Conservation (phyloP, 2,329 filamentous ascomycete species). For the Elsinoe ampelina region DNA sequence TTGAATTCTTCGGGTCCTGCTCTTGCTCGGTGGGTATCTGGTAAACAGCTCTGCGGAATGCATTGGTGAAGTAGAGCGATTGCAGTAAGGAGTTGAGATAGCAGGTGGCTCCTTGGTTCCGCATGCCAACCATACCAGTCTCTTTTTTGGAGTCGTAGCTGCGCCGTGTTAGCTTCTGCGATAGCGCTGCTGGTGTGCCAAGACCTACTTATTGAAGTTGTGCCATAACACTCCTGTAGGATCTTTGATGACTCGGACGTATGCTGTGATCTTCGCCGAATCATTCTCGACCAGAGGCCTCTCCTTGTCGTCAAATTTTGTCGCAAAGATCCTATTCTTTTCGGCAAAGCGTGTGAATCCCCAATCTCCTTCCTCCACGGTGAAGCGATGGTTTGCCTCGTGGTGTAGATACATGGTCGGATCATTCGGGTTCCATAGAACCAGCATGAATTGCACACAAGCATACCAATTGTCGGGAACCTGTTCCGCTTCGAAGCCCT, state of each 20-base stretch:
- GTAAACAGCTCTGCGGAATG: constrained; percentile 94
- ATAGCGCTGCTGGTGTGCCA: not conserved
- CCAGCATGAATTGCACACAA: constrained; percentile 89
- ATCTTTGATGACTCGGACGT: constrained; percentile 72
- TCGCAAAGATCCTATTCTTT: constrained; percentile 71
- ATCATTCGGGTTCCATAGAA: constrained; percentile 89
- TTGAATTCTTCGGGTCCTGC: constrained; percentile 68
- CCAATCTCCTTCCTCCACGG: constrained; percentile 94
- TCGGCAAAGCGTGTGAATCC: constrained; percentile 97
- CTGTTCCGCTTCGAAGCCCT: constrained; percentile 61
- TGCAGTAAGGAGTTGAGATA: constrained; percentile 43
- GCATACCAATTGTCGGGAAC: constrained; percentile 91
- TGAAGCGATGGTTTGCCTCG: constrained; percentile 88
- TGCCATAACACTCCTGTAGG: constrained; percentile 86
- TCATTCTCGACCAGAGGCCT: constrained; percentile 72
- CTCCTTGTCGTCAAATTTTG: constrained; percentile 59
- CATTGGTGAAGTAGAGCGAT: constrained; percentile 53
- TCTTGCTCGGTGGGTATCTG: constrained; percentile 89
- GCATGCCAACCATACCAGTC: constrained; percentile 90
- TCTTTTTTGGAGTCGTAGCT: constrained; percentile 97
- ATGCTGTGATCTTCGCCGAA: constrained; percentile 69
- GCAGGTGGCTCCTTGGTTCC: constrained; percentile 79
- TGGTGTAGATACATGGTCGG: constrained; percentile 71
- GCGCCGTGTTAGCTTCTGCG: constrained; percentile 3
- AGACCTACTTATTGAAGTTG: constrained; percentile 62